Conservation (phyloP, 345 rosid genomes). For the Corymbia maculata region DNA sequence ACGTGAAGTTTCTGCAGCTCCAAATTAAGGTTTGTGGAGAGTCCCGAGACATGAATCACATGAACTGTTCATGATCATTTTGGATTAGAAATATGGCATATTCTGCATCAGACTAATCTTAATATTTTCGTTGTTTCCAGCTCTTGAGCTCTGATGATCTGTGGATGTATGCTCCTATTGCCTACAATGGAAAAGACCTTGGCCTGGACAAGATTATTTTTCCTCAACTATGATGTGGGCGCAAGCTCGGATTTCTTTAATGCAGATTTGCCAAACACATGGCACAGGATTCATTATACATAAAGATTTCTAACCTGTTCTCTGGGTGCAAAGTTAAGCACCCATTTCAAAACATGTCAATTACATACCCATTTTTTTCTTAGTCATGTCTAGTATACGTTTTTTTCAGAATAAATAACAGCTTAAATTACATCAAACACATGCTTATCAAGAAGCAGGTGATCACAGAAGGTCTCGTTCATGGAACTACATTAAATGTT, state of each 20-base stretch:
- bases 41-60: not conserved
- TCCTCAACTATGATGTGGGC: not conserved
- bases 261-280: not conserved
- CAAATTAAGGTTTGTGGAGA: constrained; percentile 62
- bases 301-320: not conserved
- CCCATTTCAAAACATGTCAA: not conserved
- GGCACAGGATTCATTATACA: not conserved
- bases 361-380: not conserved
- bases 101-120: not conserved
- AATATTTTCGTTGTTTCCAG: constrained; percentile 19
- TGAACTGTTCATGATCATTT: not conserved
- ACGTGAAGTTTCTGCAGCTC: constrained; percentile 84
- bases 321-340: not conserved
- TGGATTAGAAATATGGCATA: not conserved
- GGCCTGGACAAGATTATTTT: constrained; percentile 66
- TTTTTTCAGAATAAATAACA: not conserved
- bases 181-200: constrained; percentile 78
- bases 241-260: not conserved
- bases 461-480: not conserved
- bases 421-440: not conserved
- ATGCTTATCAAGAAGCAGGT: not conserved
- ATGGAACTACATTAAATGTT: not conserved
- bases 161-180: constrained; percentile 97
- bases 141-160: constrained; percentile 89
- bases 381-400: not conserved